Evolutionary conservation across 305 asterid genomes (phyloP).

Genomic region (Andrographis paniculata): DNA sequence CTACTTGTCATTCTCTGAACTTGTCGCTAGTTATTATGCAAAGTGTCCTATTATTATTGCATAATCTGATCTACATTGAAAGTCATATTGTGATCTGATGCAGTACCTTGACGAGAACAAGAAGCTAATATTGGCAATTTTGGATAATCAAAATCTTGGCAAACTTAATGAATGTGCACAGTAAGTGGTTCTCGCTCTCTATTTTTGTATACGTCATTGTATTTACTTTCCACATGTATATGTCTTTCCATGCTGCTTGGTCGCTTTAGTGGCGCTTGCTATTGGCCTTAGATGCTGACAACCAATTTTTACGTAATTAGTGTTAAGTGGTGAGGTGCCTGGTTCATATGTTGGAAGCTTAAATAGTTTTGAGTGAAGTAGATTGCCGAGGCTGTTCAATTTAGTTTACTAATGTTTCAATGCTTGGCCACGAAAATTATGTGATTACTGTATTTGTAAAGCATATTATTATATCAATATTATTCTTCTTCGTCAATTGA

Average conservation of each 20-base stretch:
- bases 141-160: conserved; percentile 93
- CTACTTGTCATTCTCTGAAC: background rate
- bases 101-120: conserved; percentile 98
- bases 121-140: conserved; percentile 80
- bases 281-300: background rate
- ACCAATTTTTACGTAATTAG: background rate
- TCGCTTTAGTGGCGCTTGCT: background rate
- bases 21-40: background rate
- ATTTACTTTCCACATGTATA: conserved; percentile 17
- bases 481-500: too few species aligned
- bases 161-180: conserved; percentile 94
- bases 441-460: too few species aligned
- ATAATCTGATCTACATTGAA: background rate
- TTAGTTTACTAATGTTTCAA: too few species aligned
- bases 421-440: too few species aligned
- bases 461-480: too few species aligned
- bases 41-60: background rate
- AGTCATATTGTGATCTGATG: conserved; percentile 20
- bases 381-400: too few species aligned
- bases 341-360: too few species aligned
- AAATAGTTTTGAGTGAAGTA: too few species aligned
- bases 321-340: background rate
- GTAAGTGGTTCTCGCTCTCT: conserved; percentile 36
- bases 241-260: conserved; percentile 2
- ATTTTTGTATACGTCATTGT: background rate